Conservation (phyloP, 2,329 filamentous ascomycete species). For the Penicillium sp. region DNA sequence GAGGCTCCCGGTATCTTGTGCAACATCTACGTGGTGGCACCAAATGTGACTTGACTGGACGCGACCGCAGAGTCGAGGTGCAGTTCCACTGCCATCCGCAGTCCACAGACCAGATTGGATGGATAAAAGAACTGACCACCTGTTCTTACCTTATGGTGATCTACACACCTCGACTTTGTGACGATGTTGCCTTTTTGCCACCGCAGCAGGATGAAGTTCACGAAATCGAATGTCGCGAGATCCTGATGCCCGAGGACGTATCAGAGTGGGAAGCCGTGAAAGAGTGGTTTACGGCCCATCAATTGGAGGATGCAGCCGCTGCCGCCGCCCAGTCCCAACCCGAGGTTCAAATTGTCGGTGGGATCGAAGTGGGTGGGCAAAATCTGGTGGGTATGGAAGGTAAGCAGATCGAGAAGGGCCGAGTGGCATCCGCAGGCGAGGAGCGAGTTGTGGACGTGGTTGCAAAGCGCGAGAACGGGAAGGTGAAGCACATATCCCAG, state of each 20-base stretch:
- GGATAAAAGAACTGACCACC: conserved; percentile 90
- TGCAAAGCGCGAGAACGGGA: conserved; percentile 59
- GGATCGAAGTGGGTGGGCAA: conserved; percentile 59
- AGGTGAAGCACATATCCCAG: conserved; percentile 59
- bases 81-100: conserved; percentile 76
- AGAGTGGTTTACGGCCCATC: conserved; percentile 32
- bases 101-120: conserved; percentile 72
- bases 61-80: conserved; percentile 78
- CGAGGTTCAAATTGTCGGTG: conserved; percentile 52
- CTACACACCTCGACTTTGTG: conserved; percentile 82
- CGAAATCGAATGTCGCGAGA: conserved; percentile 70
- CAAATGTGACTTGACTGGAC: conserved; percentile 79
- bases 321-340: conserved; percentile 3
- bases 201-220: conserved; percentile 75
- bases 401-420: conserved; percentile 56
- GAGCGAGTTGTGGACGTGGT: conserved; percentile 48
- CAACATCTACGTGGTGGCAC: conserved; percentile 79
- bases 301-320: conserved; percentile 31
- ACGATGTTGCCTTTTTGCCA: conserved; percentile 81
- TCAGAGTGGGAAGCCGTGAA: conserved; percentile 47
- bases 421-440: conserved; percentile 53
- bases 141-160: conserved; percentile 93
- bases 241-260: conserved; percentile 60
- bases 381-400: conserved; percentile 56
- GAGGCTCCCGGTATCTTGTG: conserved; percentile 80